Conservation (phyloP, 108 stramenopile genomes). For the Cyclotella distinguenda region DNA sequence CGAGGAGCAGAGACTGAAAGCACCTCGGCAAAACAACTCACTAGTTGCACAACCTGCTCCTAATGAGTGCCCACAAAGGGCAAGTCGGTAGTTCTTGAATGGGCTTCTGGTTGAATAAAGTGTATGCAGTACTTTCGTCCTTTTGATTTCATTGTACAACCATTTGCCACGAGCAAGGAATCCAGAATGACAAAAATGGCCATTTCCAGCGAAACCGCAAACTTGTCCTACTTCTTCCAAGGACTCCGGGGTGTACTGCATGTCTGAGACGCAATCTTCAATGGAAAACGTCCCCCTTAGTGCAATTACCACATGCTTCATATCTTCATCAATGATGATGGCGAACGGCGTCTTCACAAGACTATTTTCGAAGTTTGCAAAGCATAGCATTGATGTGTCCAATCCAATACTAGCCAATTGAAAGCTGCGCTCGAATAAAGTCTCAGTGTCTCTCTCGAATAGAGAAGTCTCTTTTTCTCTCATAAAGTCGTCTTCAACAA, state of each 20-base stretch:
- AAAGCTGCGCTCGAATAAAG: constrained; percentile 7
- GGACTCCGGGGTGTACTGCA: constrained; percentile 38
- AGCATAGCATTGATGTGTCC: constrained; percentile 26
- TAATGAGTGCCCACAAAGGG: constrained; percentile 53
- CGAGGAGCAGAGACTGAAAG: too few relatives aligned
- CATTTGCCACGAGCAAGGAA: constrained; percentile 34
- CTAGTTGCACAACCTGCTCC: constrained; percentile 52
- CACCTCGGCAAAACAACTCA: too few relatives aligned
- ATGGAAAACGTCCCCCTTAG: constrained; percentile 66
- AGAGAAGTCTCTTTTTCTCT: neutral
- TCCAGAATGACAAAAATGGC: constrained; percentile 49
- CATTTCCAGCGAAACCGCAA: constrained; percentile 48
- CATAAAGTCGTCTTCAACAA: constrained; percentile 1
- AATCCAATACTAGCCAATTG: constrained; percentile 7
- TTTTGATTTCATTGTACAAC: constrained; percentile 28
- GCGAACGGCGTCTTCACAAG: constrained; percentile 51
- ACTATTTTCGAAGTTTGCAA: constrained; percentile 48
- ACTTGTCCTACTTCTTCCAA: constrained; percentile 34
- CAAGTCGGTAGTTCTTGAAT: constrained; percentile 31
- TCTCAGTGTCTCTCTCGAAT: constrained; percentile 1
- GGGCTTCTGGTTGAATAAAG: constrained; percentile 15
- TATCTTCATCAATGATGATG: constrained; percentile 55
- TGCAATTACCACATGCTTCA: constrained; percentile 50
- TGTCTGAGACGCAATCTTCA: constrained; percentile 65
- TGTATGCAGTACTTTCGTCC: constrained; percentile 4